Conservation (phyloP, 2,329 filamentous ascomycete species). For the Colletotrichum higginsianum region DNA sequence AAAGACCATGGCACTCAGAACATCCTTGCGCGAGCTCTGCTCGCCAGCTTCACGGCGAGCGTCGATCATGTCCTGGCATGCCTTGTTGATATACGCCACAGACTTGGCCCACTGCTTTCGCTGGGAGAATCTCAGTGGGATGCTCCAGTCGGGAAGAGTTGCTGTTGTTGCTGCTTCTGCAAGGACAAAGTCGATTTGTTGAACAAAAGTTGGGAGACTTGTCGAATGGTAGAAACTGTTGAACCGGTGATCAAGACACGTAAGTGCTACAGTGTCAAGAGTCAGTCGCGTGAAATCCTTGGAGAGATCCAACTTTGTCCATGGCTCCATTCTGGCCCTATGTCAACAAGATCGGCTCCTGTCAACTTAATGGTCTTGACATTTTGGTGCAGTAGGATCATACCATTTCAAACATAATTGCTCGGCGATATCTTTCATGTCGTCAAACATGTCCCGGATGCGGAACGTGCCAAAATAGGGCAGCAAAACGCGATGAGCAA, state of each 20-base stretch:
- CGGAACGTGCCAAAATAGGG: constrained; percentile 78
- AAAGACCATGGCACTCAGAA: constrained; percentile 76
- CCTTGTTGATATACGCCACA: constrained; percentile 58
- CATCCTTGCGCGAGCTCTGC: constrained; percentile 70
- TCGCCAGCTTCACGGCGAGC: constrained; percentile 44
- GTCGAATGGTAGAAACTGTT: constrained; percentile 76
- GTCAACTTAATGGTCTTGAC: too few relatives aligned
- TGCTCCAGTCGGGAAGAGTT: constrained; percentile 59
- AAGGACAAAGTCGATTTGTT: constrained; percentile 71
- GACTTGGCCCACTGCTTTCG: constrained; percentile 61
- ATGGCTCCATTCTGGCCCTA: constrained; percentile 61
- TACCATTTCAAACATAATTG: constrained; percentile 78
- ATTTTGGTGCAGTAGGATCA: constrained; percentile 46
- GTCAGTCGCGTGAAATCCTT: constrained; percentile 82
- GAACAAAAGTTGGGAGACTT: constrained; percentile 76
- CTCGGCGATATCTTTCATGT: constrained; percentile 77
- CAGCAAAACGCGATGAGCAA: constrained; percentile 75
- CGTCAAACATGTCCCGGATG: constrained; percentile 78
- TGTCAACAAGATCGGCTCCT: constrained; percentile 45
- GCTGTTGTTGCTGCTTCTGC: constrained; percentile 66
- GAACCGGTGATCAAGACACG: constrained; percentile 82
- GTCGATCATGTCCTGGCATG: constrained; percentile 60
- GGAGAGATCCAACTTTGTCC: constrained; percentile 71
- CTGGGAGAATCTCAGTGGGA: background rate
- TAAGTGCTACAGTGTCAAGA: constrained; percentile 78